Base-by-base conservation (phyloP, 2,329 filamentous ascomycete species). In the Nigrograna mackinnonii region DNA sequence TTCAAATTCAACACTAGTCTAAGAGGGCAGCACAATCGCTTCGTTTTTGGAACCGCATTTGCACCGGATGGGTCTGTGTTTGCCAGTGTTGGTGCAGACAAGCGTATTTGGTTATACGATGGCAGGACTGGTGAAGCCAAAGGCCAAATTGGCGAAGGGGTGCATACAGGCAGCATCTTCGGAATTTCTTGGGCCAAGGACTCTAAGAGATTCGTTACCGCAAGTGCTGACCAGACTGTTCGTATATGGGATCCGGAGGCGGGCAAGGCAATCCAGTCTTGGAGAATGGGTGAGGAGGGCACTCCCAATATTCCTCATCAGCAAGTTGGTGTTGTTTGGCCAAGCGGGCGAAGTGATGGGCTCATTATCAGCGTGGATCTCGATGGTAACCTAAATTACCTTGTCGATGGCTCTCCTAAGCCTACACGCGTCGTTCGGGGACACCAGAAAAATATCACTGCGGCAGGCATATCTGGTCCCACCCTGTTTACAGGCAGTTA, bases 1-100 rank as follows among this genome's bases (percentile, higher is more conserved):
- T 99, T 96, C 79, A 96, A 96, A 68, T 97, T 96, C 76, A 89
- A 91, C 64, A 85, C 79, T n/a, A 92, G 91, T 68, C 78, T 86
- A 35, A 78, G 85, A 47, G 85, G 82, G 14, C 79, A 89, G 60
- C 94, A 99, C 69, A 87, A 85, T 61, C 90, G 91, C 47, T 97
- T 95, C 66, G 84, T 97, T 14, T 88, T 92, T 58, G 91, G 87
- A 20, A 83, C 91, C 4, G 88, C 85, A 2, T 99, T 96, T 69
- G 92, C 89, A 20, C 92, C 92, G 0, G 91, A 97, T 64, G 94
- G 94, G 35, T 83, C 77, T 30, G 76, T 77, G 26, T 75, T 99
- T 47, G 88, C 94, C 22, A 96, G 87, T 39, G 92, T 96, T 2
- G 92, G 94, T 26, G 90, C 88, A n/a, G 94, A 99, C 70, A 85